A percentile compares a stretch with the other conserved stretches of the same genome.
phyloP scores from a whole-genome alignment of 2,329 filamentous ascomycete species.

The Albophoma yamanashiensis region DNA sequence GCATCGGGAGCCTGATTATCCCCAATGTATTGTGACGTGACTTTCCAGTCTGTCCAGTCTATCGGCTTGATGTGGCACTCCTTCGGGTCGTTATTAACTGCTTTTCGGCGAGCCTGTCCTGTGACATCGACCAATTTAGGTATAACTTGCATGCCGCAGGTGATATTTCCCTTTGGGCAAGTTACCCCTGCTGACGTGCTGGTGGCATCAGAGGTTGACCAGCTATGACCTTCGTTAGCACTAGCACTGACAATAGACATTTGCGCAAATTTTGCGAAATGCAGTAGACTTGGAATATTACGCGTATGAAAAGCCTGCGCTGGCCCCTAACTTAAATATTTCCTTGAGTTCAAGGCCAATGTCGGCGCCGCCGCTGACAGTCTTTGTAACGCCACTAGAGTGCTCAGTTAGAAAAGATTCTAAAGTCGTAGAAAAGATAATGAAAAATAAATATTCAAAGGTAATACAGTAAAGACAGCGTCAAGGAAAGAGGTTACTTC shows the following conservation, averaged over 20 bases:
- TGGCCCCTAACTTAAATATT: not conserved
- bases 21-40: not conserved
- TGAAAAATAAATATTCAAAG: no score
- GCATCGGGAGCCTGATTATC: not conserved
- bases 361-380: not conserved
- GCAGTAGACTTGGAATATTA: not conserved
- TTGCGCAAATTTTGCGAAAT: not conserved
- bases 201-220: not conserved
- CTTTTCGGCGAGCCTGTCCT: not conserved
- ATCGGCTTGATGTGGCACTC: not conserved
- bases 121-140: not conserved
- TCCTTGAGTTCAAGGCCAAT: not conserved
- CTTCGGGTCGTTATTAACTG: not conserved
- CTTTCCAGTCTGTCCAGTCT: not conserved
- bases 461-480: no score
- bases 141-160: not conserved
- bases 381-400: not conserved
- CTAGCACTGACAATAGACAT: no score
- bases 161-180: not conserved
- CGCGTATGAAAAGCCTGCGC: not conserved
- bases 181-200: not conserved
- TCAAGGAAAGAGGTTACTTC: no score
- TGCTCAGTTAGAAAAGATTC: not conserved
- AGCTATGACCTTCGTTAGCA: not conserved
- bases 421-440: no score